phyloP scores from a whole-genome alignment of 352 stramenopile genomes.

The Pythium rhizo-oryzae region DNA sequence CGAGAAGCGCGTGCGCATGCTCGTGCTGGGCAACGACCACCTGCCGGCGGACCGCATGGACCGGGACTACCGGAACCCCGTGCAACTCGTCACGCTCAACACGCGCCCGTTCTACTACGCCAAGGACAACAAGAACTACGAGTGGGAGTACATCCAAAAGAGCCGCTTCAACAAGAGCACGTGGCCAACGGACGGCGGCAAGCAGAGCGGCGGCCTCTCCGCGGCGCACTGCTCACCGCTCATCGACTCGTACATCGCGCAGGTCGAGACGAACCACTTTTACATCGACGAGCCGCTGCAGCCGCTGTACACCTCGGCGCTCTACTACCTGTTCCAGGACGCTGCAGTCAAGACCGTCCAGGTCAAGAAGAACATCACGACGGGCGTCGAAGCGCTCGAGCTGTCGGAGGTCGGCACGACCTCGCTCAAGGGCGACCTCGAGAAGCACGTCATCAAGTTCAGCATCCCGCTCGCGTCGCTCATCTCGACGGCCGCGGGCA shows the following conservation, averaged over 20 bases:
- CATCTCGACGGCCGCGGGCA: conserved; percentile 46
- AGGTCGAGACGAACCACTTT: conserved; percentile 24
- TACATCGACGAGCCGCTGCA: conserved; percentile 20
- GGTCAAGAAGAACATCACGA: conserved; percentile 20
- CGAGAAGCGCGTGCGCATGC: conserved; percentile 13
- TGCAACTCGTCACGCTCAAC: conserved; percentile 32
- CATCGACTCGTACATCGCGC: conserved; percentile 26
- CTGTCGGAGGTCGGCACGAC: conserved; percentile 15
- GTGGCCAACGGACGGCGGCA: not conserved
- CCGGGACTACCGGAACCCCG: conserved; percentile 16
- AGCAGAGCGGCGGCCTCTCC: not conserved
- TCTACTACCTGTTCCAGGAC: conserved; percentile 30
- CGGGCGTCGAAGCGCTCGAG: conserved; percentile 8
- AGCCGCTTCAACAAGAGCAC: conserved; percentile 9
- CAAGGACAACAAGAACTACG: conserved; percentile 12
- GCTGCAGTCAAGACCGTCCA: conserved; percentile 24
- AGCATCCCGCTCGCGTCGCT: conserved; percentile 34
- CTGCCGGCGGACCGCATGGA: conserved; percentile 6
- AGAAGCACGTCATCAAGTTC: conserved; percentile 24
- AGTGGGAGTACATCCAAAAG: conserved; percentile 39
- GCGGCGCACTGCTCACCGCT: conserved; percentile 13
- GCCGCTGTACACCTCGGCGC: conserved; percentile 27
- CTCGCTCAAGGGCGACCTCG: conserved; percentile 26
- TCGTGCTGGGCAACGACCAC: conserved; percentile 11
- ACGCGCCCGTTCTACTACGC: conserved; percentile 26